Percentiles rank a stretch among this genome's conserved stretches.
These are phyloP conservation scores for Aspergillus nidulans DNA, from an alignment of 495 filamentous ascomycete species.

Conservation along the genomic window DNA sequence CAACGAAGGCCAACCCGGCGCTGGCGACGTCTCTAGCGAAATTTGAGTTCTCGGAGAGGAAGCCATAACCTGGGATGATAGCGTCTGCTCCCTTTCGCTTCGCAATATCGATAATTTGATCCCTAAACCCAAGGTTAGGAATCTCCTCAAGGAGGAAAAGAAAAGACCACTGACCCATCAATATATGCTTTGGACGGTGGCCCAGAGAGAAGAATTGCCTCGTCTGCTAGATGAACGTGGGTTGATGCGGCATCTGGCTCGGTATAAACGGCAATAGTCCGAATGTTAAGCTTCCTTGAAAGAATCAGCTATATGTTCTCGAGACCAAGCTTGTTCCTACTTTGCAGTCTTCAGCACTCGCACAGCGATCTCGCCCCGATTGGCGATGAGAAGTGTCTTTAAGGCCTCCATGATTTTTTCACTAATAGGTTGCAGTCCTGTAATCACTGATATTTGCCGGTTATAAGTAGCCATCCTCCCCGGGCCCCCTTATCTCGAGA, in stretches of 20 bases:
- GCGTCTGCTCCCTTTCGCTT: slow-evolving; percentile 38
- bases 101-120: slow-evolving; percentile 46
- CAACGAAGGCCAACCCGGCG: slow-evolving; percentile 52
- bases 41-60: slow-evolving; percentile 54
- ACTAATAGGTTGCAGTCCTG: neutral
- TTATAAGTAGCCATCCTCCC: neutral
- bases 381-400: slow-evolving; percentile 41
- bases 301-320: neutral
- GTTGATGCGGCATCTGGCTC: slow-evolving; percentile 50
- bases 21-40: slow-evolving; percentile 45
- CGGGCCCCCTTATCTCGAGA: neutral
- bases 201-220: slow-evolving; percentile 45
- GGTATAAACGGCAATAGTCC: slow-evolving; percentile 52
- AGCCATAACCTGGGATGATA: slow-evolving; percentile 56
- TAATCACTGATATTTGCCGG: neutral
- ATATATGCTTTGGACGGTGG: slow-evolving; percentile 42
- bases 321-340: slow-evolving; percentile 12
- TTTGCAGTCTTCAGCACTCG: slow-evolving; percentile 1
- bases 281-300: slow-evolving; percentile 34
- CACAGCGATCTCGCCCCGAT: slow-evolving; percentile 56
- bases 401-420: slow-evolving; percentile 30
- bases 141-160: neutral
- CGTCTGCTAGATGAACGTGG: slow-evolving; percentile 51
- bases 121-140: slow-evolving; percentile 18
- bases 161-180: slow-evolving; percentile 29